Evolutionary conservation across 2,329 filamentous ascomycete genomes (phyloP).

Genomic region (Raffaelea albimanens): DNA sequence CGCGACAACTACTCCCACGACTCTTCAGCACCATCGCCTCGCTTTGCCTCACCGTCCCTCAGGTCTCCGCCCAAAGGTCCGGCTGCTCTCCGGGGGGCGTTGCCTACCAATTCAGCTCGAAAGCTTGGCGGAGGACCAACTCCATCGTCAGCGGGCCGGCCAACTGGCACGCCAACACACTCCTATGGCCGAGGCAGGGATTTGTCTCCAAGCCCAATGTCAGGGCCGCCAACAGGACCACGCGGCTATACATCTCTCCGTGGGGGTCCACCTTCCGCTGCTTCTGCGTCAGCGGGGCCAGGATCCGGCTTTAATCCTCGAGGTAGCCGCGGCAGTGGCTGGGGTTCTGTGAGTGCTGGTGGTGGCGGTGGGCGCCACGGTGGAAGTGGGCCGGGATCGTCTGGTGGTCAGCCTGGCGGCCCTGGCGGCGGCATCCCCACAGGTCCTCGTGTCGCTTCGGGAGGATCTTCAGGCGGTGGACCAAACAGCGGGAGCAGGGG

Average conservation of each 20-base stretch:
- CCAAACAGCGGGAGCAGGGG: neutral
- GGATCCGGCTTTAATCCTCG: no score
- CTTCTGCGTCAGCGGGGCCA: no score
- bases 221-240: slow-evolving; percentile 35
- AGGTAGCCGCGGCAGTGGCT: slow-evolving; percentile 32
- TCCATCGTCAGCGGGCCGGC: slow-evolving; percentile 20
- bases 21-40: neutral
- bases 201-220: neutral
- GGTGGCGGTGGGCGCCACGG: slow-evolving; percentile 1
- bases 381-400: slow-evolving; percentile 12
- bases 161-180: slow-evolving; percentile 16
- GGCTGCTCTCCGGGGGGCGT: slow-evolving; percentile 41
- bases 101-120: slow-evolving; percentile 31
- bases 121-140: slow-evolving; percentile 27
- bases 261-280: slow-evolving; percentile 24
- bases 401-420: neutral
- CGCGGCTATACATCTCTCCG: slow-evolving; percentile 41
- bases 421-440: slow-evolving; percentile 28
- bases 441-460: slow-evolving; percentile 27
- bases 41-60: neutral
- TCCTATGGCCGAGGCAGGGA: neutral
- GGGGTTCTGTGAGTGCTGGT: slow-evolving; percentile 18
- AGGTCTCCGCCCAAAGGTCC: slow-evolving; percentile 45
- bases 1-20: no score
- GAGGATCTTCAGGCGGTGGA: neutral